phyloP scores from a whole-genome alignment of 2,329 filamentous ascomycete species.

The Apiospora hydei region DNA sequence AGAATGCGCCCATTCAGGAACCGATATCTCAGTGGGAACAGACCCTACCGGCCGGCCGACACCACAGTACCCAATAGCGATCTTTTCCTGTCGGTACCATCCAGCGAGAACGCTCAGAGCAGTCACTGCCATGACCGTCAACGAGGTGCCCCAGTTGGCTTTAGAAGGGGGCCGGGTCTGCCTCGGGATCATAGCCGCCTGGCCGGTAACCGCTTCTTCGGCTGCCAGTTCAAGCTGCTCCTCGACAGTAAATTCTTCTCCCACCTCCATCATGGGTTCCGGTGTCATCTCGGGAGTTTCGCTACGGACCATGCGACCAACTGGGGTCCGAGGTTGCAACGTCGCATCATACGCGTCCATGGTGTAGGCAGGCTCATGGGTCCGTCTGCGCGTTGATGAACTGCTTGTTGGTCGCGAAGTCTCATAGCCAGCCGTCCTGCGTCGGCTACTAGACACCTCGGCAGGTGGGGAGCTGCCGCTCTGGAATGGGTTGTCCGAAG shows the following conservation, averaged over 20 bases:
- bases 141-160: slow-evolving; percentile 65
- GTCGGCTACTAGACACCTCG: slow-evolving; percentile 55
- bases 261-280: slow-evolving; percentile 63
- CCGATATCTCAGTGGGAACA: slow-evolving; percentile 53
- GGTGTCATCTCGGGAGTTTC: slow-evolving; percentile 44
- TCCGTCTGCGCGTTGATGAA: slow-evolving; percentile 53
- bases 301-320: slow-evolving; percentile 48
- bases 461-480: slow-evolving; percentile 76
- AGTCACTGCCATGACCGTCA: slow-evolving; percentile 75
- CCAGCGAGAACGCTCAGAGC: slow-evolving; percentile 75
- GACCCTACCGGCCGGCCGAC: slow-evolving; percentile 71
- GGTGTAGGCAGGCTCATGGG: slow-evolving; percentile 49
- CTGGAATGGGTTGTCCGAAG: slow-evolving; percentile 92
- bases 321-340: slow-evolving; percentile 65
- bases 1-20: slow-evolving; percentile 50
- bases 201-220: slow-evolving; percentile 66
- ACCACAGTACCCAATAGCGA: slow-evolving; percentile 95
- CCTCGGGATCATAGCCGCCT: slow-evolving; percentile 52
- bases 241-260: slow-evolving; percentile 94
- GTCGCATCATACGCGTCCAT: slow-evolving; percentile 54
- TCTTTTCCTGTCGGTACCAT: slow-evolving; percentile 94
- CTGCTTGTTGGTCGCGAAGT: slow-evolving; percentile 47
- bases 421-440: slow-evolving; percentile 55
- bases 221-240: slow-evolving; percentile 82
- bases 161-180: slow-evolving; percentile 44